These are phyloP conservation scores for Pestalotiopsis sp. DNA, from an alignment of 2,329 filamentous ascomycete genomes.

Conservation along the genomic window DNA sequence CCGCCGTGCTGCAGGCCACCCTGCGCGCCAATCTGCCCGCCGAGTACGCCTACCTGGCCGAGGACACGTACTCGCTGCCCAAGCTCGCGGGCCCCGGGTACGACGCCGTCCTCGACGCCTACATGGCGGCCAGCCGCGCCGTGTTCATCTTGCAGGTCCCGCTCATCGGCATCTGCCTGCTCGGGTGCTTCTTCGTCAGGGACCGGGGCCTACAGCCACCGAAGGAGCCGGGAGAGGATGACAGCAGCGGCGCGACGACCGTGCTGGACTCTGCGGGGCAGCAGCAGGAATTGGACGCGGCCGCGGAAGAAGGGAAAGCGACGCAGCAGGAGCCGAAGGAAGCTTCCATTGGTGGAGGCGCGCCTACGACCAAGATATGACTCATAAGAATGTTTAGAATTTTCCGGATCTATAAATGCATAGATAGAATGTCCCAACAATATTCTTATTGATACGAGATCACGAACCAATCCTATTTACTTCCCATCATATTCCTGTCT, in stretches of 20 bases:
- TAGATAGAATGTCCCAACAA: neutral
- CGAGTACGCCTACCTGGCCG: constrained; percentile 25
- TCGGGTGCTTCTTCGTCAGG: constrained; percentile 51
- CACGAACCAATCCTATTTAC: neutral
- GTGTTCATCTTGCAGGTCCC: constrained; percentile 60
- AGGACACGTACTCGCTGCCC: constrained; percentile 29
- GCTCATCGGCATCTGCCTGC: constrained; percentile 49
- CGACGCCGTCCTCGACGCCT: constrained; percentile 45
- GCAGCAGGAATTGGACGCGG: neutral
- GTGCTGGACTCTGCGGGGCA: neutral
- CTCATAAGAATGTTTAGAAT: neutral
- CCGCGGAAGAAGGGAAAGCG: neutral
- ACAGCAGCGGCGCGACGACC: neutral
- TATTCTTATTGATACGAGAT: neutral
- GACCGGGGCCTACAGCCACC: constrained; percentile 44
- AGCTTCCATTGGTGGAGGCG: neutral
- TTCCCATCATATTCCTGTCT: neutral
- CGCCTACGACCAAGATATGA: neutral
- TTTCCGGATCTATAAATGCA: neutral
- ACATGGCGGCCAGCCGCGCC: constrained; percentile 51
- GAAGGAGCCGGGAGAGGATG: constrained; percentile 14
- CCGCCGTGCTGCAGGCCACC: constrained; percentile 43
- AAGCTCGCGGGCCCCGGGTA: neutral
- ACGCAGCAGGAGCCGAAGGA: neutral
- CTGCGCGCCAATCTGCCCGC: constrained; percentile 26